Conservation (phyloP, 306 rosid genomes). For the Datisca glomerata region DNA sequence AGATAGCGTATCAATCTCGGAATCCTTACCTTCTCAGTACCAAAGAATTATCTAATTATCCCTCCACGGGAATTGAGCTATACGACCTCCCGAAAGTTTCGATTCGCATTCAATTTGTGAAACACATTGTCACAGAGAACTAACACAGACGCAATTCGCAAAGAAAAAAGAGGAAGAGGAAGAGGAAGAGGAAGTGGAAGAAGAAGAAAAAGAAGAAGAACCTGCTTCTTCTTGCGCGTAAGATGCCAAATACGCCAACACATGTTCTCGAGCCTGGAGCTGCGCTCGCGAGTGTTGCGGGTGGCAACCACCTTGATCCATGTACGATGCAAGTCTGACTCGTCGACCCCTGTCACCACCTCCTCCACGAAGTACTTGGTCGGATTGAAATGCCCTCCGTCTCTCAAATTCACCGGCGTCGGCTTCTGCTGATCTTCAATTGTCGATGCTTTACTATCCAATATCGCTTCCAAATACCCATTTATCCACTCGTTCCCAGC, state of each 20-base stretch:
- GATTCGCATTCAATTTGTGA: too few relatives aligned
- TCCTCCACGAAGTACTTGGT: constrained; percentile 89
- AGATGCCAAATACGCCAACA: constrained; percentile 99
- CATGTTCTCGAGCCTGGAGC: constrained; percentile 93
- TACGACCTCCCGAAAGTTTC: too few relatives aligned
- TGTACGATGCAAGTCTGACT: constrained; percentile 76
- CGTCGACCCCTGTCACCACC: constrained; percentile 83
- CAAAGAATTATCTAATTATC: too few relatives aligned
- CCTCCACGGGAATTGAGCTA: too few relatives aligned
- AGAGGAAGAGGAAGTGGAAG: too few relatives aligned
- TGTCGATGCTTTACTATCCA: constrained; percentile 60
- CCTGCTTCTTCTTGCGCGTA: constrained; percentile 82
- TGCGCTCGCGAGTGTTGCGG: constrained; percentile 75
- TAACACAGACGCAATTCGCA: too few relatives aligned
- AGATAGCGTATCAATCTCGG: constrained; percentile 10
- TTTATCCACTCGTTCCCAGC: constrained; percentile 96
- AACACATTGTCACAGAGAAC: too few relatives aligned
- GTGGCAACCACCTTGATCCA: constrained; percentile 97
- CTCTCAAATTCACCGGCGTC: constrained; percentile 33
- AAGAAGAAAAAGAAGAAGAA: constrained; percentile 7
- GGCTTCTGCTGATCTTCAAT: constrained; percentile 75
- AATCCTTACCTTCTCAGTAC: constrained; percentile 5
- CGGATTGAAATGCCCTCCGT: constrained; percentile 66
- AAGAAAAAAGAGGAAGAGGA: too few relatives aligned
- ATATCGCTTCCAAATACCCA: constrained; percentile 82